Conservation (phyloP, 2,329 filamentous ascomycete species). For the Coniochaeta sp. region DNA sequence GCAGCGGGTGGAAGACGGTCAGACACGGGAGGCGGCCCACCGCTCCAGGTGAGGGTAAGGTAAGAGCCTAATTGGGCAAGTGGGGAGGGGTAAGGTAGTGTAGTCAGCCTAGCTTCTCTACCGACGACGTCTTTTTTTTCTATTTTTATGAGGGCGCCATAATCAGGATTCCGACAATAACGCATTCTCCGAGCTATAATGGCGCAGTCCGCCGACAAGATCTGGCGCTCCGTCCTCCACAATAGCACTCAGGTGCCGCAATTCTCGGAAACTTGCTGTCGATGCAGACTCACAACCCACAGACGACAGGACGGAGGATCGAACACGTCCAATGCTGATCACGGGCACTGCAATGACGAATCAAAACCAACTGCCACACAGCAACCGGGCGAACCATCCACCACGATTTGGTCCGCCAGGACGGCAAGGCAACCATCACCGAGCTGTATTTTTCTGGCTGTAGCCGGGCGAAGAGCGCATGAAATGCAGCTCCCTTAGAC, state of each 20-base stretch:
- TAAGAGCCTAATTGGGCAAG: neutral
- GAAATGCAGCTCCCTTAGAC: neutral
- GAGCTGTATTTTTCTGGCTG: neutral
- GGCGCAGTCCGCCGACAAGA: neutral
- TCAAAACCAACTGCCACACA: neutral
- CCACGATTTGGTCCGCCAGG: neutral
- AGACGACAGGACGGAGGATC: neutral
- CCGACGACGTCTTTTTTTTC: neutral
- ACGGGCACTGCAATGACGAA: neutral
- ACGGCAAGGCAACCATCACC: neutral
- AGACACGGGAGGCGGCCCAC: constrained; percentile 1
- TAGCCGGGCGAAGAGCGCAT: neutral
- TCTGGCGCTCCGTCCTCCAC: neutral
- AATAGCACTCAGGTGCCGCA: neutral
- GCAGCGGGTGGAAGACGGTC: neutral
- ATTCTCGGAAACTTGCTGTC: neutral
- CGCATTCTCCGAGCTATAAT: neutral
- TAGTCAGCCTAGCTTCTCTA: neutral
- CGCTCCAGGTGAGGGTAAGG: neutral
- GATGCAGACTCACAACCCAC: neutral
- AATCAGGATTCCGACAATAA: neutral
- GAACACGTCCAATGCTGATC: neutral
- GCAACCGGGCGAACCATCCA: neutral
- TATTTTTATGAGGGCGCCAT: neutral
- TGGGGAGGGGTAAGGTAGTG: neutral